These are phyloP conservation scores for Cercospora zeina DNA, from an alignment of 2,329 filamentous ascomycete species.

Conservation along the genomic window DNA sequence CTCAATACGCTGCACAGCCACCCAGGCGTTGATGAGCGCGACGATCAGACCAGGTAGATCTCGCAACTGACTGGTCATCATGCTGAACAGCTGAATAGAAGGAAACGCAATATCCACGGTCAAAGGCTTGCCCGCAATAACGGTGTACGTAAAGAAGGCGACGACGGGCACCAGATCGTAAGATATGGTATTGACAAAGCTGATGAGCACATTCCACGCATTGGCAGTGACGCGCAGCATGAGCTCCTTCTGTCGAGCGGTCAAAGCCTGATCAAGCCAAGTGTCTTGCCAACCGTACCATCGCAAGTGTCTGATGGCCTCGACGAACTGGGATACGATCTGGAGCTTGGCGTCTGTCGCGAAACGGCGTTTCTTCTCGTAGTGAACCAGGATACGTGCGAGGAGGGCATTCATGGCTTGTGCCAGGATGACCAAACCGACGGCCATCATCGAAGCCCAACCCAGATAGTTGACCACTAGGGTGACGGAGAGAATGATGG, in stretches of 20 bases:
- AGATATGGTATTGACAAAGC: conserved; percentile 68
- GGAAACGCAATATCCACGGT: conserved; percentile 84
- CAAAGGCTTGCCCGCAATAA: conserved; percentile 65
- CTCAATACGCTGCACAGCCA: conserved; percentile 79
- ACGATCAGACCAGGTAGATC: conserved; percentile 76
- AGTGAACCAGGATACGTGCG: conserved; percentile 64
- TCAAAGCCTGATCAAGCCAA: conserved; percentile 70
- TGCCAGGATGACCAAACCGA: conserved; percentile 61
- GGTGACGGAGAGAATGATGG: conserved; percentile 69
- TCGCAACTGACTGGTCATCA: conserved; percentile 71
- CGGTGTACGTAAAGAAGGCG: conserved; percentile 78
- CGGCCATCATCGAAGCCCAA: conserved; percentile 71
- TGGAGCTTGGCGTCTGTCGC: conserved; percentile 78
- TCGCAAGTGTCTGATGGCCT: conserved; percentile 75
- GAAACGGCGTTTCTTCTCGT: conserved; percentile 68
- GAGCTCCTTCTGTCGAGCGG: conserved; percentile 67
- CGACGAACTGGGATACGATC: conserved; percentile 80
- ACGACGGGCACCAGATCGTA: conserved; percentile 76
- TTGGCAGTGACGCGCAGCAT: conserved; percentile 64
- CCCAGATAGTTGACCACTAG: conserved; percentile 79
- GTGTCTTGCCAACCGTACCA: conserved; percentile 81
- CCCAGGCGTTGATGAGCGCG: conserved; percentile 74
- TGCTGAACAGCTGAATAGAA: conserved; percentile 74
- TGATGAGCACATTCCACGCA: conserved; percentile 63
- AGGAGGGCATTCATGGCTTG: conserved; percentile 69